Evolutionary conservation across 192 early-diverging fungal genomes (phyloP).

Genomic region (Radiomyces spectabilis): DNA sequence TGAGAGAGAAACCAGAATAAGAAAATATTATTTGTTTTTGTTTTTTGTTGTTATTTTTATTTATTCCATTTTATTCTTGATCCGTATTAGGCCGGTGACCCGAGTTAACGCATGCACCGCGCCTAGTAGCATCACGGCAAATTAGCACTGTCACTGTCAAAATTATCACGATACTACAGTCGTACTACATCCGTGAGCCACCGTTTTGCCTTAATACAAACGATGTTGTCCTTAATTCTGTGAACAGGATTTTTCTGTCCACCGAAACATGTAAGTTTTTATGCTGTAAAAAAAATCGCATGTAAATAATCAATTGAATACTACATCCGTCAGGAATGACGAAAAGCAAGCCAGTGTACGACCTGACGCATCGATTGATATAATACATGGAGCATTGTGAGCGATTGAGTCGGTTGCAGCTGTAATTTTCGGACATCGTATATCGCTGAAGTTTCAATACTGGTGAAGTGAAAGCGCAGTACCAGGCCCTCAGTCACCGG

Average conservation of each 20-base stretch:
- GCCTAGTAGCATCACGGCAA: neutral
- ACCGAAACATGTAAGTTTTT: too few species aligned
- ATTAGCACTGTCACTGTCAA: too few species aligned
- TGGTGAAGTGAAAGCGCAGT: too few species aligned
- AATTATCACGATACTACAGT: too few species aligned
- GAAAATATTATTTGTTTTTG: neutral
- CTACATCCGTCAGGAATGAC: conserved; percentile 6
- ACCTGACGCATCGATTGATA: conserved; percentile 9
- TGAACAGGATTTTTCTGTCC: too few species aligned
- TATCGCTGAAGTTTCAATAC: conserved; percentile 61
- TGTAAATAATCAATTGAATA: too few species aligned
- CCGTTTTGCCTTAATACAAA: neutral
- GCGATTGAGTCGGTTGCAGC: neutral
- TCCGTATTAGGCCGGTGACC: too few species aligned
- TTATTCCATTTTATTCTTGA: too few species aligned
- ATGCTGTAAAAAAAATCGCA: too few species aligned
- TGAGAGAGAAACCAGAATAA: neutral
- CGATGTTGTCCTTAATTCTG: neutral
- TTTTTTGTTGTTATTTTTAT: neutral
- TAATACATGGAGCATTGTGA: neutral
- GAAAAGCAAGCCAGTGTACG: neutral
- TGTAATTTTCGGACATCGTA: conserved; percentile 63
- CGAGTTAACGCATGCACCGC: neutral
- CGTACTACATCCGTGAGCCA: too few species aligned
- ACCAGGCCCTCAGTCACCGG: too few species aligned